Evolutionary conservation across 169 alveolate genomes (phyloP), one percentile per base, ranked within the genome.

Genomic region (Cyclospora cayetanensis): DNA sequence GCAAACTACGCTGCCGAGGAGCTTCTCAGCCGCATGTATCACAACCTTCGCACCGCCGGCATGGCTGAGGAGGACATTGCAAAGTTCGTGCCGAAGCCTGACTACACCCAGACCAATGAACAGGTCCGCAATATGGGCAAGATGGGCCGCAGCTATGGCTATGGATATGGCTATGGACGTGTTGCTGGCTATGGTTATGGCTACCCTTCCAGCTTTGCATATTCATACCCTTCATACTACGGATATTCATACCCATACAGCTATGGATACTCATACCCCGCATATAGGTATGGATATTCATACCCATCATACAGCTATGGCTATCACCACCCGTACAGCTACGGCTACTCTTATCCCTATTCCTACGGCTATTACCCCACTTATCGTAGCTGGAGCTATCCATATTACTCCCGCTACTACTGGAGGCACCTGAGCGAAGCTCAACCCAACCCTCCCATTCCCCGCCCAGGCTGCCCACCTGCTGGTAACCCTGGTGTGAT

Each of bases 21-120:
- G 41, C 37, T 74, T 41, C 65, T 74, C 22, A 35, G 25, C 39
- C 55, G 85, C n/a, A 74, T 74, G 85, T 74, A 74, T 39, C 85
- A 74, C 39, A 74, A 74, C 85, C 60, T 74, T 31, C 37, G 85
- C 2, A 63, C 85, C 4, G 85, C 85, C 15, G 85, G 85, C 1
- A 74, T 74, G 65, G 22, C 85, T 74, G 85, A 74, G 65, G 85
- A 74, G 31, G 85, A 74, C 53, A 46, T 74, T 22, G 60, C 39
- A 2, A 35, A 39, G 22, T 74, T 74, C 85, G 35, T 74, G 37
- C 85, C 85, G 2, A 74, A 46, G 42, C 18, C 65, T 0, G 85
- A 68, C 18, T 68, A 68, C 80, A 34, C 37, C 79, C 1, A 39
- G 25, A 15, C 80, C 22, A 4, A 11, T 12, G 60, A 46, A 46